Evolutionary conservation across 1,139 yeast species (phyloP).

Genomic region (Geotrichum carabidarum): DNA sequence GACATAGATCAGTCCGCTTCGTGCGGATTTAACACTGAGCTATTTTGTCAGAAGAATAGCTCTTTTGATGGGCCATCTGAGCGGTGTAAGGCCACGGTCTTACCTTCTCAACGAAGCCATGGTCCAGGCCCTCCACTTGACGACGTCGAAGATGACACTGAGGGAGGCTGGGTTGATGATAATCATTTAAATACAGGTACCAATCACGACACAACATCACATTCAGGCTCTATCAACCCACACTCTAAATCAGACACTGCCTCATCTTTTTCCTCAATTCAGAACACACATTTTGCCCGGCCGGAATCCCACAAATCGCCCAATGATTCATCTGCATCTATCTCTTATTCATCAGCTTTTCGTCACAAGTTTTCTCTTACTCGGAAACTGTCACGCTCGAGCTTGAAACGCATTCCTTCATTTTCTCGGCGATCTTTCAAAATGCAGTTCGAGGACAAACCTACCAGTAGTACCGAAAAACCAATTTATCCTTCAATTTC

Average conservation of each 20-base stretch:
- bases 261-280: slow-evolving; percentile 3
- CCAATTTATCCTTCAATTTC: not conserved
- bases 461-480: not conserved
- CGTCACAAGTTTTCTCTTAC: slow-evolving; percentile 21
- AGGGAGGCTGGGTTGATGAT: slow-evolving; percentile 14
- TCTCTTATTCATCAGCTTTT: slow-evolving; percentile 16
- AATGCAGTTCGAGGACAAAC: not conserved
- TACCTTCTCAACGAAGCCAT: too few relatives aligned
- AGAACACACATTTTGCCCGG: not conserved
- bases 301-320: slow-evolving; percentile 1
- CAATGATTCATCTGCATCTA: slow-evolving; percentile 12
- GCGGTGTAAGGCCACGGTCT: too few relatives aligned
- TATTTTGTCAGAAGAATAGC: not conserved
- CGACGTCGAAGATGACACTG: slow-evolving; percentile 19
- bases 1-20: not conserved
- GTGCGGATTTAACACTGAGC: not conserved
- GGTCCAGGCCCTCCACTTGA: not conserved
- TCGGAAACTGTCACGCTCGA: slow-evolving; percentile 21
- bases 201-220: not conserved
- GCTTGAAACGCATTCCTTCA: slow-evolving; percentile 15
- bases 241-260: not conserved
- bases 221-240: not conserved
- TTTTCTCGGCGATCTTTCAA: slow-evolving; percentile 7
- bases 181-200: not conserved
- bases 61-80: not conserved